Conservation (phyloP, 495 filamentous ascomycete species). For the Alectoria sarmentosa region DNA sequence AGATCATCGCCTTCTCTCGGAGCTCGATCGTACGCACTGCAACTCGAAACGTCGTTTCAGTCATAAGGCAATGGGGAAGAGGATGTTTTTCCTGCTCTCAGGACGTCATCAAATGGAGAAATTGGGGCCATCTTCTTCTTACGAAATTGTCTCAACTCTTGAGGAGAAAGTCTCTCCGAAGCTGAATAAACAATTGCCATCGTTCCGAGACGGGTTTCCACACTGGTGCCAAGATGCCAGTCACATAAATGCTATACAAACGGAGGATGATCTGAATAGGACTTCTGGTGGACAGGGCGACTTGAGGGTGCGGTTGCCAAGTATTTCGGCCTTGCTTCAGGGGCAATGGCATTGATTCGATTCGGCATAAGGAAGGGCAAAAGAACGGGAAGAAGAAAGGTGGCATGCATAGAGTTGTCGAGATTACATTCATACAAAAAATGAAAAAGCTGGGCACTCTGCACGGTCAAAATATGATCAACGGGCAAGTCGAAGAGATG, state of each 20-base stretch:
- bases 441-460: too few species aligned
- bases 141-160: background rate
- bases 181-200: too few species aligned
- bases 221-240: background rate
- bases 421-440: background rate
- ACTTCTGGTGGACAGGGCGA: background rate
- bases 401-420: background rate
- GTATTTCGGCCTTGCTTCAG: background rate
- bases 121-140: background rate
- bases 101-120: background rate
- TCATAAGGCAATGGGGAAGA: background rate
- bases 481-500: background rate
- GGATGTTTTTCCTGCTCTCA: conserved; percentile 1
- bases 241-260: background rate
- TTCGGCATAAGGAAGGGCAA: too few species aligned
- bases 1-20: background rate
- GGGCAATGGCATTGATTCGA: background rate
- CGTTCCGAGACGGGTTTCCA: background rate
- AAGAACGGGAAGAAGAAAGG: background rate
- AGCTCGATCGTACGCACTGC: background rate
- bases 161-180: background rate
- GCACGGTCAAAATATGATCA: too few species aligned
- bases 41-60: background rate
- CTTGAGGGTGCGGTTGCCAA: background rate
- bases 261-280: background rate